A percentile compares a stretch with the other conserved stretches of the same genome.
phyloP scores from a whole-genome alignment of 139 green algal genomes.

The Chloropicon primus region DNA sequence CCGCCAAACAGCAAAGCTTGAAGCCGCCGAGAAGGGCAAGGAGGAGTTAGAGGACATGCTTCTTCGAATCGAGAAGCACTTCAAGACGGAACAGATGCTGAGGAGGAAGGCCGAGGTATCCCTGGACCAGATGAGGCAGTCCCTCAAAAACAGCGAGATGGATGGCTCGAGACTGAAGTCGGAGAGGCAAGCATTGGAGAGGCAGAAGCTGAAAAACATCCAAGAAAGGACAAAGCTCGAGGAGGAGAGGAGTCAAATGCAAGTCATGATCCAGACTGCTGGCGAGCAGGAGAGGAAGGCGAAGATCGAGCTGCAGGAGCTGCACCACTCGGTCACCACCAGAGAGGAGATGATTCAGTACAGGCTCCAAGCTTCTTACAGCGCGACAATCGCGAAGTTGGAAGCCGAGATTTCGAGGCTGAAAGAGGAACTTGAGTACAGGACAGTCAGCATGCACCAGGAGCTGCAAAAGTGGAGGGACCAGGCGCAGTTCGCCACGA shows the following conservation, averaged over 20 bases:
- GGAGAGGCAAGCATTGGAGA: background rate
- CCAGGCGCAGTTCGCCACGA: conserved; percentile 37
- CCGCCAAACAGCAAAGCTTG: background rate
- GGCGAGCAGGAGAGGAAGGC: conserved; percentile 39
- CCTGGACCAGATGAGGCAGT: background rate
- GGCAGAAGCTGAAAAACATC: background rate
- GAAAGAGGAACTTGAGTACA: conserved; percentile 24
- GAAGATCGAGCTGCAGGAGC: conserved; percentile 37
- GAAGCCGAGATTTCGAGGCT: conserved; percentile 25
- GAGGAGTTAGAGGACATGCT: conserved; percentile 57
- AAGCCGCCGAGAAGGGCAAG: background rate
- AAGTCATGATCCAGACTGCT: conserved; percentile 18
- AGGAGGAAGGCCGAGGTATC: background rate
- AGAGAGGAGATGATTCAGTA: conserved; percentile 25
- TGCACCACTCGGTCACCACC: conserved; percentile 32
- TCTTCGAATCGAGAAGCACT: conserved; percentile 63
- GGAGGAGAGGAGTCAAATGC: background rate
- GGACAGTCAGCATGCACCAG: conserved; percentile 22
- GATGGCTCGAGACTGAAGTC: background rate
- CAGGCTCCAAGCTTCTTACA: conserved; percentile 9
- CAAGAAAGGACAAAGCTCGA: background rate
- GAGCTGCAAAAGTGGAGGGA: conserved; percentile 48
- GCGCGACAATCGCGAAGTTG: conserved; percentile 20
- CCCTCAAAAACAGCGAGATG: background rate
- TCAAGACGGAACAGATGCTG: conserved; percentile 25